These are phyloP conservation scores for Naganishia onofrii DNA, from an alignment of 768 basidiomycete genomes.

Conservation along the genomic window DNA sequence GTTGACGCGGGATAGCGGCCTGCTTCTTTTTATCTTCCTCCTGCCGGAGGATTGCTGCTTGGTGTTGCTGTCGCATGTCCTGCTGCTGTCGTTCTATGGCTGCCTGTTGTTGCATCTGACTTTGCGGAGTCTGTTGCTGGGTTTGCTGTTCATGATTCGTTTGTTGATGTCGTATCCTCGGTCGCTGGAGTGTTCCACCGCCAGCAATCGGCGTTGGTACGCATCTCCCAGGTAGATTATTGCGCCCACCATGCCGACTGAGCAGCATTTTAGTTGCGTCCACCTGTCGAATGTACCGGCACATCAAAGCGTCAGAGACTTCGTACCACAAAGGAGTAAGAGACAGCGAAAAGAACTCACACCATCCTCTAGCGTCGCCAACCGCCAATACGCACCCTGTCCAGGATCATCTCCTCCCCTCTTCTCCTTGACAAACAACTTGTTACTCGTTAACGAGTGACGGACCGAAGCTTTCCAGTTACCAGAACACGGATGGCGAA, in stretches of 20 bases:
- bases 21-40: too few species aligned
- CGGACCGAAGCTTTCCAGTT: neutral
- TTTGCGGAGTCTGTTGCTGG: neutral
- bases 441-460: neutral
- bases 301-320: neutral
- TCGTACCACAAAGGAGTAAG: neutral
- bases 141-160: too few species aligned
- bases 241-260: neutral
- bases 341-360: neutral
- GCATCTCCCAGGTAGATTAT: neutral
- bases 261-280: conserved; percentile 2
- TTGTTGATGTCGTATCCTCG: too few species aligned
- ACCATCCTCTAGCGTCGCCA: neutral
- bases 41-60: too few species aligned
- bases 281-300: neutral
- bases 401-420: neutral
- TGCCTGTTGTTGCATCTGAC: neutral
- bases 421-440: neutral
- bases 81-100: neutral
- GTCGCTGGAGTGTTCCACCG: too few species aligned
- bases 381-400: neutral
- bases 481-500: neutral
- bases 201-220: neutral
- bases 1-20: too few species aligned
- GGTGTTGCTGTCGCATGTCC: neutral